Evolutionary conservation across 345 rosid species (phyloP).

Genomic region (Tarenaya hassleriana): DNA sequence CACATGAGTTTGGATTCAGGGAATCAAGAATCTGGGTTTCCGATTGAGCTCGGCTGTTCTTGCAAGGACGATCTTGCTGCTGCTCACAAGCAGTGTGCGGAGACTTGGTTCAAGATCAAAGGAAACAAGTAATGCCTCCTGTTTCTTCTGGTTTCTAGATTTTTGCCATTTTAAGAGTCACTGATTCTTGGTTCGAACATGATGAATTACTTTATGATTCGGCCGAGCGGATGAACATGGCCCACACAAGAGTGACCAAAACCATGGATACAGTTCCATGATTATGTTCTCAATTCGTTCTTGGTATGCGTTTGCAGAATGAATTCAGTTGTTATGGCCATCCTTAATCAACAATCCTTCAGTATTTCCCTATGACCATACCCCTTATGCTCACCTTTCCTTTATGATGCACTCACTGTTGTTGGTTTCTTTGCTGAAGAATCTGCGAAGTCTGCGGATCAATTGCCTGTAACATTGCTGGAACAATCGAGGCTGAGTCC

Average conservation of each 20-base stretch:
- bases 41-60: constrained; percentile 76
- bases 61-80: constrained; percentile 86
- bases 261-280: no score
- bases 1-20: constrained; percentile 58
- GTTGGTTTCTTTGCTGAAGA: constrained; percentile 36
- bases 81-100: constrained; percentile 85
- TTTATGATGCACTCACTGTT: neutral
- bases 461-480: constrained; percentile 57
- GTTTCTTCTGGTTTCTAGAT: neutral
- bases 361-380: no score
- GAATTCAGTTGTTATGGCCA: no score
- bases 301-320: no score
- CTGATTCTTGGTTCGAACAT: no score
- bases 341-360: no score
- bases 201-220: no score
- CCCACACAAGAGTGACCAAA: no score
- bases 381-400: neutral
- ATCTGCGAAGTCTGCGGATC: constrained; percentile 96
- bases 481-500: constrained; percentile 41
- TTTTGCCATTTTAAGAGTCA: neutral
- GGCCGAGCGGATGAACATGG: no score
- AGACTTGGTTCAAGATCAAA: constrained; percentile 84
- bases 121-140: constrained; percentile 62
- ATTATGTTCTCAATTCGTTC: no score
- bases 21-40: constrained; percentile 54